Evolutionary conservation across 2,329 filamentous ascomycete species (phyloP).

Genomic region (Pseudogymnoascus sp.): DNA sequence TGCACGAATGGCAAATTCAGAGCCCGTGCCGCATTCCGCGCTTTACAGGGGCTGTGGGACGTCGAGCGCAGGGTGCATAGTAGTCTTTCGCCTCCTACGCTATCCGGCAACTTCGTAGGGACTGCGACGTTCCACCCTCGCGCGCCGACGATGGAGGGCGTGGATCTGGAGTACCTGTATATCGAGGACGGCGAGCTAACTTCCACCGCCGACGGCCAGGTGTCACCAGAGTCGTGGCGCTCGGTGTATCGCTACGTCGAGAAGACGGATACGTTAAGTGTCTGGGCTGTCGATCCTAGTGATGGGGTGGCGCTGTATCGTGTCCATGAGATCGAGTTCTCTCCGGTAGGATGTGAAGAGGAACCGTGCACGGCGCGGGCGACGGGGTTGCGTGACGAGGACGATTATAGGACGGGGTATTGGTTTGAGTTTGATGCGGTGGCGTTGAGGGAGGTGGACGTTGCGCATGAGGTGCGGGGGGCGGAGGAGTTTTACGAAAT

Average conservation of each 20-base stretch:
- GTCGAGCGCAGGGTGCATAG: constrained; percentile 46
- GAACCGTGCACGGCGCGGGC: constrained; percentile 39
- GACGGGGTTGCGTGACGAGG: constrained; percentile 61
- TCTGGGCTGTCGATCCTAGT: constrained; percentile 65
- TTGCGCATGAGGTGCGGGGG: constrained; percentile 57
- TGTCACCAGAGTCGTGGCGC: constrained; percentile 23
- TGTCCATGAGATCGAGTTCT: constrained; percentile 66
- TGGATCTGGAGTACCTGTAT: constrained; percentile 55
- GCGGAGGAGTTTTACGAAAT: constrained; percentile 50
- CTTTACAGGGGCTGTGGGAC: constrained; percentile 62
- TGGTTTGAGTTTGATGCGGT: constrained; percentile 56
- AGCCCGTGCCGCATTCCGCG: constrained; percentile 60
- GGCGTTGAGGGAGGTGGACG: constrained; percentile 48
- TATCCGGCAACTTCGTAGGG: constrained; percentile 58
- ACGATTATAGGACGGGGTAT: constrained; percentile 65
- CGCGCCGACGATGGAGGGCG: constrained; percentile 43
- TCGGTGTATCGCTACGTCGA: constrained; percentile 69
- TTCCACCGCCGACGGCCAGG: too few species aligned
- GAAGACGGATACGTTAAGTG: constrained; percentile 50
- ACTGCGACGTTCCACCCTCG: constrained; percentile 59
- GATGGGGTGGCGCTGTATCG: constrained; percentile 57
- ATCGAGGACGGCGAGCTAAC: constrained; percentile 57
- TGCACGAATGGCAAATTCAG: constrained; percentile 42
- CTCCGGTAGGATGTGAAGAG: constrained; percentile 27
- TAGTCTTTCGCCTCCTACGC: constrained; percentile 33